These are phyloP conservation scores for Thymus mandschuricus DNA, from an alignment of 257 asterid genomes.

Conservation along the genomic window DNA sequence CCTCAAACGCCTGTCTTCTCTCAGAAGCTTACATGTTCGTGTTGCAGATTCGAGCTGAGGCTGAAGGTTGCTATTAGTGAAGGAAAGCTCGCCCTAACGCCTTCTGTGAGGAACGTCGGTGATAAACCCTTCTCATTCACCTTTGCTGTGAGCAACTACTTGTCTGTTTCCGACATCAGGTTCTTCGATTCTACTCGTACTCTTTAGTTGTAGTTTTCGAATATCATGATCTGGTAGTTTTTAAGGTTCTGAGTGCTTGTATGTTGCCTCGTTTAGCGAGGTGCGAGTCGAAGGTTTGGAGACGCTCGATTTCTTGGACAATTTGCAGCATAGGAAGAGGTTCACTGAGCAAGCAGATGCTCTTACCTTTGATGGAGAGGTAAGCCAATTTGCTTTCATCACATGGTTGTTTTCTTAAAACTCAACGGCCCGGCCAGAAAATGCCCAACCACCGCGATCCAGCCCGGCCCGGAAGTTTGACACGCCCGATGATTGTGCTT, in stretches of 20 bases:
- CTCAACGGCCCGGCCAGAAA: neutral
- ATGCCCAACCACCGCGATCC: neutral
- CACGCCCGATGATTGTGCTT: no score
- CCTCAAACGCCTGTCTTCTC: neutral
- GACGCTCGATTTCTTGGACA: conserved; percentile 64
- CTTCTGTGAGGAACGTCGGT: conserved; percentile 60
- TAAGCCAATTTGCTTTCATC: conserved; percentile 6
- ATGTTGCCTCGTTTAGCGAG: conserved; percentile 39
- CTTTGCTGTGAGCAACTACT: conserved; percentile 45
- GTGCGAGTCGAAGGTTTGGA: conserved; percentile 75
- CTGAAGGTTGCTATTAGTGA: conserved; percentile 49
- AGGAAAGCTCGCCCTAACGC: conserved; percentile 52
- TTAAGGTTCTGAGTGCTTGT: neutral
- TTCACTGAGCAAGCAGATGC: conserved; percentile 77
- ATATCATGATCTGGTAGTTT: neutral
- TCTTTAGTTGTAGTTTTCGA: neutral
- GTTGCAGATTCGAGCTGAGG: conserved; percentile 60
- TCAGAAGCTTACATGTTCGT: neutral
- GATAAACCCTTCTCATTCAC: conserved; percentile 54
- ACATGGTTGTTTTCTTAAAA: neutral
- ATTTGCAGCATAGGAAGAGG: conserved; percentile 47
- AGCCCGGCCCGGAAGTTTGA: neutral
- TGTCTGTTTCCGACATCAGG: conserved; percentile 69
- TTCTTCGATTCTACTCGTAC: conserved; percentile 23
- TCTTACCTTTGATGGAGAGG: conserved; percentile 69